Base-by-base conservation (phyloP, 768 basidiomycete genomes). In the Pilatotrama ljubarskyi region DNA sequence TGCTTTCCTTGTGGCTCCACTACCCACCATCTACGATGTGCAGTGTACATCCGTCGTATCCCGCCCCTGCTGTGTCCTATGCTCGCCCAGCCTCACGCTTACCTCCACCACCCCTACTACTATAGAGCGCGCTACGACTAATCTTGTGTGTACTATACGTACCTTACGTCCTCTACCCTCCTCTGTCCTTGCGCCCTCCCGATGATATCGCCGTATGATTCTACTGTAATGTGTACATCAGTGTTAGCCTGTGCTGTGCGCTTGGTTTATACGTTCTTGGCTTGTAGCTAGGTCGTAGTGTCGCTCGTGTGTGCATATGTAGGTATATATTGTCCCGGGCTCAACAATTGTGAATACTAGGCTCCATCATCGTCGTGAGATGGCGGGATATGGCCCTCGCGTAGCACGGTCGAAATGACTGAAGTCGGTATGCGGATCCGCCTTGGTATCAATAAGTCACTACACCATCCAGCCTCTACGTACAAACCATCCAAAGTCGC, bases 371-470 rank as follows among this genome's bases (percentile, higher is more conserved):
- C 40, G 17, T 32, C 36, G 2, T 42, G 40, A 47, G 13, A 47
- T 47, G 46, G 46, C 10, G 29, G 29, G 29, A 32, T 4, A 5
- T 32, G 29, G 29, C 10, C 29, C 5, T 32, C 5, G 29, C 4
- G 10, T 4, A 32, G 29, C 29, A 32, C 29, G 29, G 10, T 32
- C 29, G n/a, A n/a, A 32, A 10, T 4, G 29, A 32, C 10, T 46
- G 6, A 22, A 8, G 10, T 29, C 25, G n/a, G 24, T 17, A 36
- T 42, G 26, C 5, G 29, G 29, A 32, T 20, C n/a, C 5, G 3
- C 8, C 17, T 10, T 44, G 54, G 54, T 55, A 55, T 55, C 35
- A 22, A 55, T 55, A 55, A 55, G 26, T 55, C 38, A 55, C 41
- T 11, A 26, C 51, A 15, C 18, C 29, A 7, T 8, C 13, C 37